Percentiles rank a stretch among this genome's conserved stretches.
Evolutionary conservation across 2,329 filamentous ascomycete species (phyloP).

Genomic region (Fusarium heterosporum): DNA sequence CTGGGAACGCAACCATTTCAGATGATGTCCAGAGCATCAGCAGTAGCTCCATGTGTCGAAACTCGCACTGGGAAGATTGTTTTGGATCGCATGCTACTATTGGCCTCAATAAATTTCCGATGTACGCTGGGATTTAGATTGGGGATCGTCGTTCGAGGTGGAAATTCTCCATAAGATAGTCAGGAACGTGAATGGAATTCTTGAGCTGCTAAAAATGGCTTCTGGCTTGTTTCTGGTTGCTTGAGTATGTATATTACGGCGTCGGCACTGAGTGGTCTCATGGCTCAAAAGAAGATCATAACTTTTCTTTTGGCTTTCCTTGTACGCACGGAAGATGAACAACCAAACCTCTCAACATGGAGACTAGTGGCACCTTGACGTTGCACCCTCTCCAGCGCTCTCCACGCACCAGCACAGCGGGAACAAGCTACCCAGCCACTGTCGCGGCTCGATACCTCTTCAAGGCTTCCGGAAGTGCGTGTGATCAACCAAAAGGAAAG

Average conservation of each 20-base stretch:
- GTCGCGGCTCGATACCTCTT: constrained; percentile 15
- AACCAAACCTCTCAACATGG: constrained; percentile 1
- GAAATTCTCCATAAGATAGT: constrained; percentile 39
- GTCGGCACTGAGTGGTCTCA: not conserved
- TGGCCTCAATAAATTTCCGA: constrained; percentile 39
- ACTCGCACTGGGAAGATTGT: constrained; percentile 18
- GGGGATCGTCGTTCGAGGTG: constrained; percentile 44
- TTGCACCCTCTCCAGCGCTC: constrained; percentile 10
- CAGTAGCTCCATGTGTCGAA: constrained; percentile 23
- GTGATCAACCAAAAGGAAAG: constrained; percentile 12
- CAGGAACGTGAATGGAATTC: constrained; percentile 43
- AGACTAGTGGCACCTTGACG: not conserved
- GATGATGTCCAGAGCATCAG: constrained; percentile 6
- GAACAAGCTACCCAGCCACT: not conserved
- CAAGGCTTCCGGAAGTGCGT: not conserved
- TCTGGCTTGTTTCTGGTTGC: not conserved
- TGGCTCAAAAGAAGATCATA: not conserved
- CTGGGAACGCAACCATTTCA: constrained; percentile 1
- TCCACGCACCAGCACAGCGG: constrained; percentile 1
- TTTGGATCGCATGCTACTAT: constrained; percentile 30
- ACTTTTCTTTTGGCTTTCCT: not conserved
- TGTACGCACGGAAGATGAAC: not conserved
- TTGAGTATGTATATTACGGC: constrained; percentile 1
- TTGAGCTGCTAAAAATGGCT: constrained; percentile 25
- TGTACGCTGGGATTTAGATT: constrained; percentile 31